phyloP scores from a whole-genome alignment of 2,329 filamentous ascomycete genomes.

The Verticillium klebahnii region DNA sequence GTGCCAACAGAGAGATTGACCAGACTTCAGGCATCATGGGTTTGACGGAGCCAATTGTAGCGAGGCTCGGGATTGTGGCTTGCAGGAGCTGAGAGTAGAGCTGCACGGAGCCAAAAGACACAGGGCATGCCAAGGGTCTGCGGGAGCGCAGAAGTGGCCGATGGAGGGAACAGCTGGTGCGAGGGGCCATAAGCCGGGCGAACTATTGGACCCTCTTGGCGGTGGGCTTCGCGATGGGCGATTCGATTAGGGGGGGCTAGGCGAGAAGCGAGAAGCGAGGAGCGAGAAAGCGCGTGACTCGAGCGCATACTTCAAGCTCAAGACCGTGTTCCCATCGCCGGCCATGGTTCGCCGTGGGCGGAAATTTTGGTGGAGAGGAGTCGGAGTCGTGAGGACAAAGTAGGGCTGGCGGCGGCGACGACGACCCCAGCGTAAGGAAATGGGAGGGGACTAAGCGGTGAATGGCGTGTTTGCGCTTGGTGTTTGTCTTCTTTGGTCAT shows the following conservation, averaged over 20 bases:
- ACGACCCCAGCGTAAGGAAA: neutral
- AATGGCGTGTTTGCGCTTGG: neutral
- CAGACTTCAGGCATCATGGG: neutral
- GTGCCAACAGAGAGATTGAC: neutral
- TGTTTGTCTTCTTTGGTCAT: neutral
- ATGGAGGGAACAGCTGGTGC: conserved; percentile 68
- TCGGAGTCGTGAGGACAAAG: neutral
- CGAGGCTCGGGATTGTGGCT: conserved; percentile 17
- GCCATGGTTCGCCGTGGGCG: neutral
- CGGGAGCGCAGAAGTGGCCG: conserved; percentile 65
- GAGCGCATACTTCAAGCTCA: neutral
- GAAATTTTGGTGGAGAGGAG: neutral
- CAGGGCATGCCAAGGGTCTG: neutral
- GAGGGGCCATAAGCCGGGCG: neutral
- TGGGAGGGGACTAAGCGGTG: neutral
- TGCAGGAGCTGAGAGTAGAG: conserved; percentile 29
- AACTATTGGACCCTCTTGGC: neutral
- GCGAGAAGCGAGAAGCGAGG: conserved; percentile 2
- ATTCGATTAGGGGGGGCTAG: neutral
- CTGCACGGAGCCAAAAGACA: neutral
- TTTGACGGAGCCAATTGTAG: neutral
- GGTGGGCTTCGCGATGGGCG: neutral
- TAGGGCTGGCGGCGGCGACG: neutral
- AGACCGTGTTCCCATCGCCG: neutral
- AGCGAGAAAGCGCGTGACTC: neutral